Base-by-base conservation (phyloP, 345 rosid species). In the Psidium friedrichsthalianum region DNA sequence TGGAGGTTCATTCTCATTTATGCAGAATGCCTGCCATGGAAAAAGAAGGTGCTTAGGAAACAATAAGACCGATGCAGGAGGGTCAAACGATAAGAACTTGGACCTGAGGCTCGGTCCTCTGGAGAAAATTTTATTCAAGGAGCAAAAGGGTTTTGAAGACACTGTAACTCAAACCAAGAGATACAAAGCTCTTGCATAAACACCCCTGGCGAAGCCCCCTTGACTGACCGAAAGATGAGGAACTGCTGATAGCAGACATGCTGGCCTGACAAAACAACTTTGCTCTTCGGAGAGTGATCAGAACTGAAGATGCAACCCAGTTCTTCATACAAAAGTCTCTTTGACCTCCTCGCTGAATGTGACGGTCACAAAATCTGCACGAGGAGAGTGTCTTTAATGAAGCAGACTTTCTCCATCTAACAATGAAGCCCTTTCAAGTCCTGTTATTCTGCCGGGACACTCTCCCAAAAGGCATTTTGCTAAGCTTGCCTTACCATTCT, bases 101-200 rank as follows among this genome's bases (percentile, higher is more conserved):
- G 92, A 89, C 85, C 84, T 90, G 82, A 92, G 89, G 83, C 90
- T 92, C 52, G 89, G 90, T 89, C 92, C 90, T 81, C 91, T 1
- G 90, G 89, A 84, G 90, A 88, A 76, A 83, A 57, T 8, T 51
- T 49, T 27, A 27, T 76, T 74, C 59, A 82, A 85, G 85, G 90
- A 90, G 83, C 86, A 87, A 90, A 86, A 87, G 90, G 85, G 86
- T 32, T 82, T 25, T 29, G 78, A 36, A 29, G 84, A 69, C 24
- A 10, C 44, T 69, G 78, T 18, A 69, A 69, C 24, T 69, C 78
- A 18, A 69, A 32, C 47, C 78, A 69, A 22, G 78, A 32, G 24
- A 69, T 69, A 20, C 78, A 52, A 82, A 81, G 36, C 29, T 81
- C 54, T 24, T n/a, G 44, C 83, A 82, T 82, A 82, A 82, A 82